Percentiles rank a stretch among this genome's conserved stretches.
Conservation (phyloP, 208 protist species). For the Trypanosoma theileri region DNA sequence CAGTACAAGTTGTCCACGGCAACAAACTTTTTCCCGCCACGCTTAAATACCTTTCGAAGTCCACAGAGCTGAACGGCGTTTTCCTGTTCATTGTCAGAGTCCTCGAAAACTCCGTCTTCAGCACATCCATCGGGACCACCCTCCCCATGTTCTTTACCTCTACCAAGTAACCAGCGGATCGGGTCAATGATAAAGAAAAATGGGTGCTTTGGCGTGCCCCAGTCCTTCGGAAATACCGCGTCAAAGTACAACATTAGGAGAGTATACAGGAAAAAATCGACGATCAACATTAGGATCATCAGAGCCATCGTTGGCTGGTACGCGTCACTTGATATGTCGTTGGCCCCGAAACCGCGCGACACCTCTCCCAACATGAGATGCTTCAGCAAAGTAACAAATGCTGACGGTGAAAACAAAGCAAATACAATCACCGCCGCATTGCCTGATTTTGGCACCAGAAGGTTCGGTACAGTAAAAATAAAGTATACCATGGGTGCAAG, state of each 20-base stretch:
- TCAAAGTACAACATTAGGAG: conserved; percentile 25
- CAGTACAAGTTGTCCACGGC: conserved; percentile 71
- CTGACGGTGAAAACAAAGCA: too few relatives aligned
- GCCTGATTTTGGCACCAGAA: too few relatives aligned
- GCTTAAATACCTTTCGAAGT: conserved; percentile 30
- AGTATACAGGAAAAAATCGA: conserved; percentile 38
- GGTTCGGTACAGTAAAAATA: conserved; percentile 14
- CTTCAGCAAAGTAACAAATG: too few relatives aligned
- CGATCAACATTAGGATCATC: conserved; percentile 24
- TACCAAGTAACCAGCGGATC: conserved; percentile 11
- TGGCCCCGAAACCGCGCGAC: too few relatives aligned
- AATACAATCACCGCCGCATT: too few relatives aligned
- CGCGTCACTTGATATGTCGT: too few relatives aligned
- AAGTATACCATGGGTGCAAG: conserved; percentile 26
- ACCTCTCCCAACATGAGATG: too few relatives aligned
- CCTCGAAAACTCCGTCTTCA: conserved; percentile 30
- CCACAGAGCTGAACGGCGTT: conserved; percentile 6
- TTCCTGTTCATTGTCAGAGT: conserved; percentile 24
- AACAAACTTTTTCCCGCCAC: conserved; percentile 47
- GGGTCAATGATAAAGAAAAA: conserved; percentile 27
- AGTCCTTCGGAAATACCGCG: conserved; percentile 14
- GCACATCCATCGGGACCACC: conserved; percentile 14
- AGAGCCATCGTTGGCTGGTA: conserved; percentile 6
- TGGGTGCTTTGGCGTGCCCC: conserved; percentile 40
- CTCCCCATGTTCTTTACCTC: not conserved